These are phyloP conservation scores for Aspergillus caelatus DNA, from an alignment of 2,329 filamentous ascomycete species.

Conservation along the genomic window DNA sequence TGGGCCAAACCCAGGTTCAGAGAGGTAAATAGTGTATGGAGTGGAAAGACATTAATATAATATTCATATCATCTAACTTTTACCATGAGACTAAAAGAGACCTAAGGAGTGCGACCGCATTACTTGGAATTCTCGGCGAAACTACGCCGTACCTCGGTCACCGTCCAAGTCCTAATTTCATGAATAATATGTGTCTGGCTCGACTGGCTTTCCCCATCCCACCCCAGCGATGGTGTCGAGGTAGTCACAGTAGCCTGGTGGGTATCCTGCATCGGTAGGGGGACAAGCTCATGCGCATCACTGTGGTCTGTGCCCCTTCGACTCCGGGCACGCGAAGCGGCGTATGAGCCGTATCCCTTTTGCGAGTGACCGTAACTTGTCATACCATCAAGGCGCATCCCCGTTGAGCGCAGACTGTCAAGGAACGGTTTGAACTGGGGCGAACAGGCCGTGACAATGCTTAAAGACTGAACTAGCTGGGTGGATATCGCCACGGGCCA, in stretches of 20 bases:
- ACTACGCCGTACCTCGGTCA: conserved; percentile 21
- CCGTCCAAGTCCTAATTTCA: conserved; percentile 28
- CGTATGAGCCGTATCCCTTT: conserved; percentile 19
- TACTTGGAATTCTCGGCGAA: background rate
- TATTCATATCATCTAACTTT: background rate
- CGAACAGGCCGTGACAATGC: conserved; percentile 33
- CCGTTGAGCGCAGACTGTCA: conserved; percentile 32
- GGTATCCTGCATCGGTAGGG: conserved; percentile 13
- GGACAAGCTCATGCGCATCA: conserved; percentile 20
- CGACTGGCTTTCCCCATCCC: conserved; percentile 28
- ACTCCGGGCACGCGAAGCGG: conserved; percentile 10
- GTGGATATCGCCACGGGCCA: conserved; percentile 24
- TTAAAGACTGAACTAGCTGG: conserved; percentile 26
- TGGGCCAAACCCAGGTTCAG: background rate
- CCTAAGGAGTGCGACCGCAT: background rate
- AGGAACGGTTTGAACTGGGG: conserved; percentile 37
- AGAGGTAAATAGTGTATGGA: background rate
- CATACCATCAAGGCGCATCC: conserved; percentile 28
- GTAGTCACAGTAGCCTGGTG: conserved; percentile 20
- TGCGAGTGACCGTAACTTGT: conserved; percentile 20
- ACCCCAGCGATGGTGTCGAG: conserved; percentile 18
- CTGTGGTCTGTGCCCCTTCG: conserved; percentile 7
- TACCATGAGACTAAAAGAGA: background rate
- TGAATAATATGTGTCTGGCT: conserved; percentile 32
- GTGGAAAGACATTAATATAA: background rate